Percentiles rank a stretch among this genome's conserved stretches.
phyloP scores from a whole-genome alignment of 116 monocot genomes.

The Thalassia testudinum region DNA sequence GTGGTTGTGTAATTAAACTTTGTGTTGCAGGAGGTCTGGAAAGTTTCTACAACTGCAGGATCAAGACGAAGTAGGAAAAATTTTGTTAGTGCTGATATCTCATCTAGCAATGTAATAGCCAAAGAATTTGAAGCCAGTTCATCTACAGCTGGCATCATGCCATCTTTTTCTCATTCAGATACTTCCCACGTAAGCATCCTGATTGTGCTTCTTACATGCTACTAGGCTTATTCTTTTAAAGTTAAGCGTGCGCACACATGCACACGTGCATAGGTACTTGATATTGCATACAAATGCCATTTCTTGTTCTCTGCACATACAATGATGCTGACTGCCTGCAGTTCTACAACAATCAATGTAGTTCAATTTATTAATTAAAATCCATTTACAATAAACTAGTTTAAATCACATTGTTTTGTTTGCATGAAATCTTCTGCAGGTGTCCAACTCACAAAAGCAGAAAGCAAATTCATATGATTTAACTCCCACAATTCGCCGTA shows the following conservation, averaged over 20 bases:
- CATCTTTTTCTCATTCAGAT: slow-evolving; percentile 34
- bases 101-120: slow-evolving; percentile 32
- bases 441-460: slow-evolving; percentile 34
- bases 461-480: slow-evolving; percentile 70
- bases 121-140: slow-evolving; percentile 40
- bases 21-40: slow-evolving; percentile 81
- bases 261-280: no score
- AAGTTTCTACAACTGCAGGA: slow-evolving; percentile 93
- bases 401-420: background rate
- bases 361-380: background rate
- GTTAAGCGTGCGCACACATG: no score
- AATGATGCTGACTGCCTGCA: no score
- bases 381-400: background rate
- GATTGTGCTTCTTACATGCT: background rate
- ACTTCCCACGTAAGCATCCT: slow-evolving; percentile 47
- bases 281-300: no score
- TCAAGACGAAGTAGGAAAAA: slow-evolving; percentile 63
- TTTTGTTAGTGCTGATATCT: slow-evolving; percentile 30
- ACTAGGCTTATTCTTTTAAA: no score
- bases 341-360: no score
- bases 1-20: background rate
- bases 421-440: slow-evolving; percentile 7
- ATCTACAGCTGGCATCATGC: slow-evolving; percentile 12
- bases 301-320: no score
- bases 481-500: slow-evolving; percentile 46